Evolutionary conservation across 2,329 filamentous ascomycete species (phyloP), one percentile per base, ranked within the genome.

Genomic region (Pseudovirgaria hyperparasitica): DNA sequence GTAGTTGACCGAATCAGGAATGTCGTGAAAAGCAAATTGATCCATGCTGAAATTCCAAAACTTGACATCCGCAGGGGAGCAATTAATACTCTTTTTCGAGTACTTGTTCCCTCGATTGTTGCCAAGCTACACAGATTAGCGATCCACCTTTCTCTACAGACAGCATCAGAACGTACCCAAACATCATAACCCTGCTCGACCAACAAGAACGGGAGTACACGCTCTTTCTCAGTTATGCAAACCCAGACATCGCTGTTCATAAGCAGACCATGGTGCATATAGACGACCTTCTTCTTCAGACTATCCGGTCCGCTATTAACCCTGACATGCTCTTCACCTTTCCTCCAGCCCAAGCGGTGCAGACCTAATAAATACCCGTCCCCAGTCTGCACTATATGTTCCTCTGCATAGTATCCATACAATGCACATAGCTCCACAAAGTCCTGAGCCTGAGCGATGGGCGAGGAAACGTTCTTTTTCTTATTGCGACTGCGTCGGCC

Each of bases 221-320:
- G 71, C 52, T 92, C 70, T 40, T 77, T 75, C 39, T 94, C 82
- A 0, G 87, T 92, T 48, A 87, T 60, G 47, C 84, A 92, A 6
- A 96, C 82, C 90, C 90, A 98, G 18, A 98, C 87, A 54, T 98
- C 90, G 42, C 85, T 93, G 56, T 94, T 96, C 90, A 98, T 98
- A 47, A 98, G 70, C 31, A 98, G 67, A 8, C 87, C 90, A 54
- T 98, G 90, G 47, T 98, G 90, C 37, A 98, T 62, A 52, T 96
- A 98, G 5, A 90, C 76, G 25, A 96, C 82, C 41, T 76, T 80
- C 60, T 94, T 94, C 54, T 68, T 69, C 16, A 80, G 41, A 43
- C 76, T 76, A 1, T 66, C 64, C 1, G 65, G 60, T 0, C 79
- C 79, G 26, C 65, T 62, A 48, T 94, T 94, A 42, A 93, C 79